Percentiles rank a stretch among this genome's conserved stretches.
These are phyloP conservation scores for Heliamphora pulchella DNA, from an alignment of 179 eudicot genomes.

Conservation along the genomic window DNA sequence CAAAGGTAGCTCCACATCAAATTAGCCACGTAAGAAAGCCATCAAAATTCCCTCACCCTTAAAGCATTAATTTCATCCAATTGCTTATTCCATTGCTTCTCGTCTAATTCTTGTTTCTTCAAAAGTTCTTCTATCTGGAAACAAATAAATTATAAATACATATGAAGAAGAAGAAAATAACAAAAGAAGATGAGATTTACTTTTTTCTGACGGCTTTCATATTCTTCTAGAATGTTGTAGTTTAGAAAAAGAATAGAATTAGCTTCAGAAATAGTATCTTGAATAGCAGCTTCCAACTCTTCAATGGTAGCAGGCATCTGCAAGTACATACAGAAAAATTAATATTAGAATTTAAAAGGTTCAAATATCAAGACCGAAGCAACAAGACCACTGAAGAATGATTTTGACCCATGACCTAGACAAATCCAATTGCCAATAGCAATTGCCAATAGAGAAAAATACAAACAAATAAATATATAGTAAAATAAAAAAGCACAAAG, in stretches of 20 bases:
- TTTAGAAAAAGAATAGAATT: constrained; percentile 71
- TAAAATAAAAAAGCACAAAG: neutral
- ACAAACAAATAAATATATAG: neutral
- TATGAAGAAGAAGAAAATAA: constrained; percentile 8
- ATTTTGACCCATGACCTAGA: neutral
- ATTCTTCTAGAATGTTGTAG: constrained; percentile 73
- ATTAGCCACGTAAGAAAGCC: neutral
- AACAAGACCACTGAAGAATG: neutral
- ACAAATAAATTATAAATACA: neutral
- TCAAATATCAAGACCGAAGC: neutral
- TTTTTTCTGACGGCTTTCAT: constrained; percentile 68
- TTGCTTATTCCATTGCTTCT: constrained; percentile 33
- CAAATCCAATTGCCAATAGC: neutral
- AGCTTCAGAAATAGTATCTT: constrained; percentile 67
- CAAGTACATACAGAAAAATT: neutral
- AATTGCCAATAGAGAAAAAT: neutral
- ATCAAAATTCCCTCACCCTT: constrained; percentile 41
- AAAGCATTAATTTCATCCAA: constrained; percentile 54
- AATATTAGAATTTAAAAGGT: neutral
- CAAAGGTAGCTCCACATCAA: neutral
- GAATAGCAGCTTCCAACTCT: constrained; percentile 82
- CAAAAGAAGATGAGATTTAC: constrained; percentile 28
- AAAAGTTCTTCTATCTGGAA: constrained; percentile 57
- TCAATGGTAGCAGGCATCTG: constrained; percentile 94
- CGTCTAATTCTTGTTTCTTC: constrained; percentile 55